phyloP scores from a whole-genome alignment of 176 grass and related monocot species.

The Eragrostis nindensis region DNA sequence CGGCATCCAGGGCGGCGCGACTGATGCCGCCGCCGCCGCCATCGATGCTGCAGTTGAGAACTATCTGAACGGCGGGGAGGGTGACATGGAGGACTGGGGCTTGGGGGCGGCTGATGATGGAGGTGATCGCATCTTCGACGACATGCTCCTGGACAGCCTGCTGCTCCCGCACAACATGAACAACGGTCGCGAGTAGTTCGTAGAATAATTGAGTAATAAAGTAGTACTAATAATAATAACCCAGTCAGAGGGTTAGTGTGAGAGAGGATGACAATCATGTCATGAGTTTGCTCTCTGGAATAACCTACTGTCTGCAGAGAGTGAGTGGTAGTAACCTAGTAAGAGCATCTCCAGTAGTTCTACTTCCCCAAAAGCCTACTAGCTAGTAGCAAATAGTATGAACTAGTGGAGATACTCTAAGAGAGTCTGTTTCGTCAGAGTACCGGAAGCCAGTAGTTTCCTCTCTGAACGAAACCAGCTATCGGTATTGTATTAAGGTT shows the following conservation, averaged over 20 bases:
- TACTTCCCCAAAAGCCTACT: too few relatives aligned
- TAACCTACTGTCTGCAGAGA: too few relatives aligned
- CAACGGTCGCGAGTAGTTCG: background rate
- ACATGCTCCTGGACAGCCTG: background rate
- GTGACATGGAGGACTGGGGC: background rate
- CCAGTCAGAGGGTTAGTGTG: too few relatives aligned
- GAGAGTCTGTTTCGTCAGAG: background rate
- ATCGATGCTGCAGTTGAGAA: background rate
- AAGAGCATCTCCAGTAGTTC: too few relatives aligned
- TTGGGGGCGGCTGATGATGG: background rate
- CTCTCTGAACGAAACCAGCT: slow-evolving; percentile 17
- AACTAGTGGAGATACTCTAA: background rate
- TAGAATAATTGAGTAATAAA: background rate
- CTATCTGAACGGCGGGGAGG: background rate
- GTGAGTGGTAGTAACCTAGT: too few relatives aligned
- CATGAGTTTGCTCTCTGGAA: too few relatives aligned
- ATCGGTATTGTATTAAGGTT: background rate
- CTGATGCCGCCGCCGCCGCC: background rate
- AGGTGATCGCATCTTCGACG: background rate
- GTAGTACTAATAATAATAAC: background rate
- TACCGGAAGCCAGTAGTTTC: background rate
- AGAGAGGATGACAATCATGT: too few relatives aligned
- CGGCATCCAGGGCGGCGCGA: background rate
- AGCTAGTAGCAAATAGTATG: too few relatives aligned
- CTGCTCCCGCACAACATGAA: background rate